These are phyloP conservation scores for Colletotrichum sp. DNA, from an alignment of 2,329 filamentous ascomycete genomes.

Conservation along the genomic window DNA sequence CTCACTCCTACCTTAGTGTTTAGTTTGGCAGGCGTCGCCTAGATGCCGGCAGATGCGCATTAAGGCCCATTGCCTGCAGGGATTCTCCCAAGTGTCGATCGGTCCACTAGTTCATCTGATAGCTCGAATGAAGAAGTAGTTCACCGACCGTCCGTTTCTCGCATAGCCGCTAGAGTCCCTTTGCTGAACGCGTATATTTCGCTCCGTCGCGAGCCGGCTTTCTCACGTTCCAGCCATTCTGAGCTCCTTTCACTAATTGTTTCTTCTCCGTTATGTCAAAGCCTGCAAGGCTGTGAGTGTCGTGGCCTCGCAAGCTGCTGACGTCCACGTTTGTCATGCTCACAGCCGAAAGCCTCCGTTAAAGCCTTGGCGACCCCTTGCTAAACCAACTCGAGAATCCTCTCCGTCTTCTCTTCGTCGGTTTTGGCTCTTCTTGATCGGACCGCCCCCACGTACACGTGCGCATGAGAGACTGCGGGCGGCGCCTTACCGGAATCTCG, in stretches of 20 bases:
- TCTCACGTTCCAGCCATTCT: background rate
- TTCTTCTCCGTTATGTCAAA: background rate
- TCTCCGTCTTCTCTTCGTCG: background rate
- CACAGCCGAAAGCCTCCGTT: background rate
- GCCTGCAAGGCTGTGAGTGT: background rate
- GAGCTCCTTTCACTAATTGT: background rate
- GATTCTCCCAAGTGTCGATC: background rate
- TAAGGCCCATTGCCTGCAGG: background rate
- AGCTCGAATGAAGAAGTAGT: accelerated
- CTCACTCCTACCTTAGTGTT: background rate
- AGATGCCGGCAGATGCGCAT: background rate
- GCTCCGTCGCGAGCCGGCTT: background rate
- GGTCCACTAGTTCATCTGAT: background rate
- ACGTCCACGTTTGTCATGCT: background rate
- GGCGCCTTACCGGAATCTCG: background rate
- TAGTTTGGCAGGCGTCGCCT: background rate
- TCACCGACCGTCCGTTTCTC: background rate
- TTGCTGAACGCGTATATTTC: background rate
- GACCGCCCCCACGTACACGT: background rate
- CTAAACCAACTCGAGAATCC: background rate
- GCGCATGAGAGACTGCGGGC: background rate
- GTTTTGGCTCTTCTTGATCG: background rate
- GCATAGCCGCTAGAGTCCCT: background rate
- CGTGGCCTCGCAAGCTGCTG: background rate
- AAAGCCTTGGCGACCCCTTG: background rate